Conservation (phyloP, 176 grass and related monocot genomes). For the Oryza nivara region DNA sequence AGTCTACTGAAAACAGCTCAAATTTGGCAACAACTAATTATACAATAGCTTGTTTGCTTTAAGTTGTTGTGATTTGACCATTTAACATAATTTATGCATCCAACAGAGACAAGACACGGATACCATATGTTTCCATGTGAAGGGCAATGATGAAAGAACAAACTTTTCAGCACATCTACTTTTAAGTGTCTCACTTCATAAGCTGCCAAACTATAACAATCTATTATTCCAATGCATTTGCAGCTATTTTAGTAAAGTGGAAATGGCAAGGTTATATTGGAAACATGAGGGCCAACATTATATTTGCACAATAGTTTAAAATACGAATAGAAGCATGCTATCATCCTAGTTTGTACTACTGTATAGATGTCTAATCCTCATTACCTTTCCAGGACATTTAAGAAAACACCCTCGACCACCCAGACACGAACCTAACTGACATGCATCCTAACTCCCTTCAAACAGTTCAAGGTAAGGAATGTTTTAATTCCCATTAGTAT, state of each 20-base stretch:
- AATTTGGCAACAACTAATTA: not conserved
- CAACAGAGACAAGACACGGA: slow-evolving; percentile 17
- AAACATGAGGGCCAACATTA: slow-evolving; percentile 8
- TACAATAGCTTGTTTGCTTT: slow-evolving; percentile 27
- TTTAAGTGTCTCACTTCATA: not conserved
- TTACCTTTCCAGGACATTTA: slow-evolving; percentile 20
- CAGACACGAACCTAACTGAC: slow-evolving; percentile 15
- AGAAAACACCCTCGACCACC: not conserved
- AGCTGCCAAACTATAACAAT: not conserved
- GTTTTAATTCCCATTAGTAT: not conserved
- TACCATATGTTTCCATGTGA: slow-evolving; percentile 12
- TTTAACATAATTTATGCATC: slow-evolving; percentile 54
- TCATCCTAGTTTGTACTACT: not conserved
- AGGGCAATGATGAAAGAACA: slow-evolving; percentile 28
- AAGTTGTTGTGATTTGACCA: slow-evolving; percentile 9
- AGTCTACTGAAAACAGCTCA: not conserved
- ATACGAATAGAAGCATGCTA: not conserved
- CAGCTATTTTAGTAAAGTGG: slow-evolving; percentile 1
- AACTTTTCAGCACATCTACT: not conserved
- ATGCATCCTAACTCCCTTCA: slow-evolving; percentile 9
- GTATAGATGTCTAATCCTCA: not conserved
- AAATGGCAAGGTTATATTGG: not conserved
- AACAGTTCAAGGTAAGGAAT: not conserved
- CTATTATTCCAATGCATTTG: not conserved
- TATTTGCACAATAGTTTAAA: not conserved